phyloP scores from a whole-genome alignment of 2,329 filamentous ascomycete species.

The Drechslerella coelobrocha region DNA sequence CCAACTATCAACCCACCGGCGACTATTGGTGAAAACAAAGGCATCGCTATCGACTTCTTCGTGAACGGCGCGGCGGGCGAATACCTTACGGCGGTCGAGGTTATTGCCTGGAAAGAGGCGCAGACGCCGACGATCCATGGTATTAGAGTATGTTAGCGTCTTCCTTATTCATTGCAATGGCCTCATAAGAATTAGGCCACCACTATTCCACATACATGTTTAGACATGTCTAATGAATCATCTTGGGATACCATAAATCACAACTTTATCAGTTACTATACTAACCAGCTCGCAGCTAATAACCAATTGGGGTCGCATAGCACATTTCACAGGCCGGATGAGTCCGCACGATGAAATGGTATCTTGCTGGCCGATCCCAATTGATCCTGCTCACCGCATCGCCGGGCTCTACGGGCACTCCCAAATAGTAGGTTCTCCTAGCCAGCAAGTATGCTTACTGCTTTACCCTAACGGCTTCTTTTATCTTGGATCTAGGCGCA shows the following conservation, averaged over 20 bases:
- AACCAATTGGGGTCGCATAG: slow-evolving; percentile 8
- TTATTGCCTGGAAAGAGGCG: not conserved
- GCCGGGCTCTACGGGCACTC: slow-evolving; percentile 1
- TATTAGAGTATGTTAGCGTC: not conserved
- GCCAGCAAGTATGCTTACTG: not conserved
- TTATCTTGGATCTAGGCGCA: not conserved
- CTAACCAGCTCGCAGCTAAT: not conserved
- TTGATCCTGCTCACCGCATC: not conserved
- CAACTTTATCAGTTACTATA: not conserved
- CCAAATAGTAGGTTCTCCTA: not conserved
- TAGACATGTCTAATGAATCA: too few species aligned
- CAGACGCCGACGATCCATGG: not conserved
- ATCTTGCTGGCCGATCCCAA: not conserved
- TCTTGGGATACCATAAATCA: not conserved
- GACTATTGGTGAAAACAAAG: slow-evolving; percentile 5
- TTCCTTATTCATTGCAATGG: too few species aligned
- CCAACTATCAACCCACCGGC: not conserved
- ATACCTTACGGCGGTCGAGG: not conserved
- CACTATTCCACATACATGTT: too few species aligned
- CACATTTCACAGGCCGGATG: not conserved
- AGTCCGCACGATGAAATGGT: not conserved
- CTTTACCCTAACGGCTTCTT: not conserved
- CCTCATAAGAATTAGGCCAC: too few species aligned
- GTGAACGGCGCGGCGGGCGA: not conserved
- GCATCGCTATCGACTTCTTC: not conserved